Evolutionary conservation across 768 basidiomycete genomes (phyloP).

Genomic region (Sistotremastrum niveocremeum): DNA sequence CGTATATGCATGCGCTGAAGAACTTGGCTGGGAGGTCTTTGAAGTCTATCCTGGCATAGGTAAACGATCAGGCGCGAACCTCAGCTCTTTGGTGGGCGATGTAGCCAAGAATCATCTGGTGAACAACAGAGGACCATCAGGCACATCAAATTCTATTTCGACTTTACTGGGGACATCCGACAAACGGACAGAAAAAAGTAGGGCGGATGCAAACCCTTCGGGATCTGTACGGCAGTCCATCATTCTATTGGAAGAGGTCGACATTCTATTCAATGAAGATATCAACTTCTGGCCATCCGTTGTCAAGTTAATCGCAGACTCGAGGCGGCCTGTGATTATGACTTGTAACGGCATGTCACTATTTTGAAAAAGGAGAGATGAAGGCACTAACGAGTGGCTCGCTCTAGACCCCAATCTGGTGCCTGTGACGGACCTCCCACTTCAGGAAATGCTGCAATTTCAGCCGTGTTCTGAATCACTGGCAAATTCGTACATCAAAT

Average conservation of each 20-base stretch:
- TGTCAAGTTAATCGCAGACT: constrained; percentile 65
- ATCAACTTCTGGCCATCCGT: constrained; percentile 76
- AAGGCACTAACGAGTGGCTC: constrained; percentile 6
- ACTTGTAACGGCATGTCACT: constrained; percentile 85
- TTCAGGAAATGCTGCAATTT: constrained; percentile 63
- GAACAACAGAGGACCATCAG: constrained; percentile 16
- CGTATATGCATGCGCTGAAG: constrained; percentile 86
- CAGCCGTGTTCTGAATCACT: constrained; percentile 38
- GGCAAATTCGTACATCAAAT: constrained; percentile 56
- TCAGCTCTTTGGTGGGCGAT: constrained; percentile 77
- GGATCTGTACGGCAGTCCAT: constrained; percentile 60
- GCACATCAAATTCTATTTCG: not conserved
- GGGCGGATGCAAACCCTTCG: constrained; percentile 2
- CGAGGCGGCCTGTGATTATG: constrained; percentile 79
- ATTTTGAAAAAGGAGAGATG: constrained; percentile 3
- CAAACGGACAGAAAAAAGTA: not conserved
- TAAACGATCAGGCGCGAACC: constrained; percentile 65
- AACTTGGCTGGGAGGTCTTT: constrained; percentile 92
- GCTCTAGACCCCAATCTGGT: constrained; percentile 55
- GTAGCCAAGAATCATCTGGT: constrained; percentile 90
- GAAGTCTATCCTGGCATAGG: constrained; percentile 95
- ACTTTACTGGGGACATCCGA: not conserved
- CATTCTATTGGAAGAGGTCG: constrained; percentile 90
- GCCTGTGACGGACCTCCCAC: constrained; percentile 58
- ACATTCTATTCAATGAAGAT: constrained; percentile 84